Conservation (phyloP, 2,329 filamentous ascomycete genomes). For the Nectriaceae sp. region DNA sequence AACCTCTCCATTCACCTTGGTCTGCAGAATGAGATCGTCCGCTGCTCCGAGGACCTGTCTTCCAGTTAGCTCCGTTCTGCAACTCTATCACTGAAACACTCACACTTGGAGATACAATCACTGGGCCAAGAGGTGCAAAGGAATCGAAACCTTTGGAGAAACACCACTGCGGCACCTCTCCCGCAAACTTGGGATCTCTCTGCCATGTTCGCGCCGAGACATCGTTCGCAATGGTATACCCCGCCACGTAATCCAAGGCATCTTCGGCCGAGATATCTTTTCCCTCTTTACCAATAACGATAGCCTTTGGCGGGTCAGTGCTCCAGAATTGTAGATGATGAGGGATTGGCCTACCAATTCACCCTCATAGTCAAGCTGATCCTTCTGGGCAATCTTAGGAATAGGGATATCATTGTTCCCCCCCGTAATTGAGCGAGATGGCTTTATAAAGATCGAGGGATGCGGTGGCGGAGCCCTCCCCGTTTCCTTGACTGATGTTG, state of each 20-base stretch:
- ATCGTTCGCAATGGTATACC: constrained; percentile 14
- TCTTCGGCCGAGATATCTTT: constrained; percentile 8
- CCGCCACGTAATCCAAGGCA: constrained; percentile 8
- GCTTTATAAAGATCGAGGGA: constrained; percentile 10
- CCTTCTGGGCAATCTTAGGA: constrained; percentile 6
- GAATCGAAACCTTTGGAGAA: constrained; percentile 14
- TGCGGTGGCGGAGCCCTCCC: constrained; percentile 8
- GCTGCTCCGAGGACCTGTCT: constrained; percentile 6
- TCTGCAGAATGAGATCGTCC: constrained; percentile 3
- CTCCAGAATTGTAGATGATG: background rate
- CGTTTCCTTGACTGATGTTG: constrained; percentile 9
- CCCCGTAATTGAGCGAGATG: constrained; percentile 6
- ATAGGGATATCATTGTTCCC: constrained; percentile 5
- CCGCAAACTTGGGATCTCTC: constrained; percentile 5
- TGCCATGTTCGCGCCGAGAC: constrained; percentile 11
- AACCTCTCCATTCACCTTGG: constrained; percentile 10
- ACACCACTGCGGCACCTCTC: constrained; percentile 10
- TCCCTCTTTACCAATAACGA: constrained; percentile 10
- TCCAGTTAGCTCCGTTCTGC: background rate
- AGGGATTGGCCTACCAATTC: constrained; percentile 4
- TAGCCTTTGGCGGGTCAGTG: constrained; percentile 4
- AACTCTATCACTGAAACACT: background rate
- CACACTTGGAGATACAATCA: constrained; percentile 4
- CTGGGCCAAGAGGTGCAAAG: constrained; percentile 12
- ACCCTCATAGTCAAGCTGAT: constrained; percentile 15